These are phyloP conservation scores for Gentiana straminea DNA, from an alignment of 257 asterid genomes.

Conservation along the genomic window DNA sequence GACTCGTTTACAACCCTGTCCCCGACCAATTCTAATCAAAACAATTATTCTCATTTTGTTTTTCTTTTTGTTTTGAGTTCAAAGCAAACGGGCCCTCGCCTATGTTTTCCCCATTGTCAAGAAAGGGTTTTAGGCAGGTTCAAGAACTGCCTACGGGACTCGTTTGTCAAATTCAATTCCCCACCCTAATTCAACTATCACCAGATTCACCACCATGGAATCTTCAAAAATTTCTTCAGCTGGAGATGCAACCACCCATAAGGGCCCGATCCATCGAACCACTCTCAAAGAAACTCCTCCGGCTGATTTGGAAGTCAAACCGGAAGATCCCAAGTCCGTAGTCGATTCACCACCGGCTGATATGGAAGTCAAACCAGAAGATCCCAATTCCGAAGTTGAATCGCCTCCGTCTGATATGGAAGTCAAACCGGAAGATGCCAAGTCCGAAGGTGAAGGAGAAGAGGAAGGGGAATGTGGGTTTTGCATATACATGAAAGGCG, in stretches of 20 bases:
- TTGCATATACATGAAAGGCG: conserved; percentile 78
- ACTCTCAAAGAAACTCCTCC: too few relatives aligned
- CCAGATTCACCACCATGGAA: conserved; percentile 24
- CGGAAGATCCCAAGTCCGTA: conserved; percentile 1
- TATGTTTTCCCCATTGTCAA: too few relatives aligned
- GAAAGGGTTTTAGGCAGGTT: too few relatives aligned
- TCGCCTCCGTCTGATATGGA: conserved; percentile 1
- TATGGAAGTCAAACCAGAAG: conserved; percentile 23
- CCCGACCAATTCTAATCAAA: too few relatives aligned
- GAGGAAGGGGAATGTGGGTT: conserved; percentile 77
- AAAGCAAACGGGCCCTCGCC: too few relatives aligned
- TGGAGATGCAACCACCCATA: conserved; percentile 12
- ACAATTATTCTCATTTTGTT: too few relatives aligned
- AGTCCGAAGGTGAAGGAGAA: conserved; percentile 32
- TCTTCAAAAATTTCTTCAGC: conserved; percentile 19
- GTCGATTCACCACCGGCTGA: conserved; percentile 12
- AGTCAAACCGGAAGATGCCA: conserved; percentile 4
- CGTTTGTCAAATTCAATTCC: neutral
- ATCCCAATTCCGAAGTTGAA: conserved; percentile 10
- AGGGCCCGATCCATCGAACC: conserved; percentile 3
- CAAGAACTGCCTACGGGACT: too few relatives aligned
- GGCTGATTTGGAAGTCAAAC: too few relatives aligned
- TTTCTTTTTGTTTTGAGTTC: too few relatives aligned
- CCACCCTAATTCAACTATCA: conserved; percentile 20
- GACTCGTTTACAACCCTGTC: too few relatives aligned